Base-by-base conservation (phyloP, 208 protist genomes). In the Trypanosoma conorhini region DNA sequence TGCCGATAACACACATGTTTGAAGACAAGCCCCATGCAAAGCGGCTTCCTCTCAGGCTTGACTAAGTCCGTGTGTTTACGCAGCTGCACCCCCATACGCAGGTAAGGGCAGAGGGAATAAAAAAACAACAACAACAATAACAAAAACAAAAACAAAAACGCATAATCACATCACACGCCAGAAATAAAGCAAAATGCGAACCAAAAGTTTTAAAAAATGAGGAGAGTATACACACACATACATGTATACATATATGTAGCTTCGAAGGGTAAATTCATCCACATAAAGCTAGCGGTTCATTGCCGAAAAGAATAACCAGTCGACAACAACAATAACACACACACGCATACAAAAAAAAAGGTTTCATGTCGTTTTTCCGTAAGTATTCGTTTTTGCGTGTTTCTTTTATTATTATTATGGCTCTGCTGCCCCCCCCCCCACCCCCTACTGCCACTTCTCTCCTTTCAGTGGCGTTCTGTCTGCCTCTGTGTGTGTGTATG, bases 111-210 rank as follows among this genome's bases (percentile, higher is more conserved):
- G 33, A 28, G 46, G 8, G 57, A 26, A 48, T 5, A 62, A 66
- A 35, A 51, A 74, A 22, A 28, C 17, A 24, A 71, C 26, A 48
- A 57, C 62, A 35, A 69, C 66, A 56, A 21, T 69, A 66, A 67
- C 48, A 57, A 33, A 71, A 26, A 48, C 17, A 62, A 66, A 35
- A 51, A 74, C 3, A 66, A 35, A 51, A 74, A 22, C 57, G 33
- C 42, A 10, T 48, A 70, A 46, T 15, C 51, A 70, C 67, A 69
- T 38, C 33, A 38, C 33, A 38, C 33, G 56, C 13, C 46, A 15
- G 9, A 38, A 38, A 38, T 7, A 38, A 38, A 38, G 7, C 33
- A 38, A 38, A 38, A 7, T 38, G 7, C 2, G 7, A 38, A 38
- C 4, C 2, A 38, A 38, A 9, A 38, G 4, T 38, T 38, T 38